Conservation (phyloP, 345 rosid genomes). For the Eutrema heterophyllum region DNA sequence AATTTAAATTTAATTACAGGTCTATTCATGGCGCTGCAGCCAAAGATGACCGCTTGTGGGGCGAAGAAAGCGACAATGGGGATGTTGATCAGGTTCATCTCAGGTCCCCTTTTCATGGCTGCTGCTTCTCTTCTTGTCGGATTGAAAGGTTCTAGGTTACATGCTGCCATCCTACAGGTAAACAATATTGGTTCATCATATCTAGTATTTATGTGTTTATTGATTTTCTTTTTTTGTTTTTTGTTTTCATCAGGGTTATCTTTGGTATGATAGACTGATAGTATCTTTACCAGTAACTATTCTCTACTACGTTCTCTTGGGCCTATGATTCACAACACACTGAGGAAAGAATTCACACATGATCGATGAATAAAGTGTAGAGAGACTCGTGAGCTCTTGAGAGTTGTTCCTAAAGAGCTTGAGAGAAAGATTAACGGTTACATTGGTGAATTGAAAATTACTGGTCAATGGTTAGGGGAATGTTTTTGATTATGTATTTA, state of each 20-base stretch:
- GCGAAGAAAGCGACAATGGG: constrained; percentile 52
- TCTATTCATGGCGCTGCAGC: constrained; percentile 77
- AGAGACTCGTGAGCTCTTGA: constrained; percentile 4
- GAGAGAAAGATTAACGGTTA: not conserved
- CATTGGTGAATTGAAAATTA: not conserved
- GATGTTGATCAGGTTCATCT: constrained; percentile 57
- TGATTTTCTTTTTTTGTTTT: constrained; percentile 1
- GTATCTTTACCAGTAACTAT: constrained; percentile 70
- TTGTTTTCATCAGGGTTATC: constrained; percentile 57
- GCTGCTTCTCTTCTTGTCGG: constrained; percentile 48
- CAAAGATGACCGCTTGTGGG: constrained; percentile 64
- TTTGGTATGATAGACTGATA: constrained; percentile 91
- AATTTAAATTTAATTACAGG: constrained; percentile 37
- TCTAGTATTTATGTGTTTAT: not conserved
- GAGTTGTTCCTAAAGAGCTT: not conserved
- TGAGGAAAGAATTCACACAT: not conserved
- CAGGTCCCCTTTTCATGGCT: constrained; percentile 59
- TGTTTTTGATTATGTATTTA: not conserved
- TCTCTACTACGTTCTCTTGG: constrained; percentile 60
- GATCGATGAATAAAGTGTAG: constrained; percentile 12
- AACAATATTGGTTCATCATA: not conserved
- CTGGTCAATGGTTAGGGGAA: not conserved
- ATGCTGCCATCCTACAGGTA: constrained; percentile 79
- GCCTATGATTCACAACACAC: constrained; percentile 31
- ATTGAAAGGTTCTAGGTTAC: constrained; percentile 45